A percentile compares a stretch with the other conserved stretches of the same genome.
Conservation (phyloP, 768 basidiomycete genomes). For the Cystofilobasidium capitatum region DNA sequence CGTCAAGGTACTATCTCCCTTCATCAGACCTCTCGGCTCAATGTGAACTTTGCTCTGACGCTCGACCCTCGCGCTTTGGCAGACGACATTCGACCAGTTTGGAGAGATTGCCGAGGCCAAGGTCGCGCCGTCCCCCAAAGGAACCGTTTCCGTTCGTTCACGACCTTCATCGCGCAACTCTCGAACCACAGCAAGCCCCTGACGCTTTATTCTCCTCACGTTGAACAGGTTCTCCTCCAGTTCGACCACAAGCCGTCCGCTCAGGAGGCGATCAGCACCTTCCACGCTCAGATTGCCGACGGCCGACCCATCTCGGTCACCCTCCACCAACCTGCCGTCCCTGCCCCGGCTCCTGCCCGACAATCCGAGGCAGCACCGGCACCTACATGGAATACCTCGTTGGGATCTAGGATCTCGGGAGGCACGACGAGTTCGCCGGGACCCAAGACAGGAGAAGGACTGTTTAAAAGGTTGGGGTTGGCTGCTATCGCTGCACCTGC, state of each 20-base stretch:
- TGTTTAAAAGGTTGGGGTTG: constrained; percentile 13
- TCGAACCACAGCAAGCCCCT: background rate
- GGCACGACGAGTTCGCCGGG: background rate
- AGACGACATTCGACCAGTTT: constrained; percentile 23
- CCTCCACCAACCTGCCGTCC: background rate
- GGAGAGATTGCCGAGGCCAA: constrained; percentile 5
- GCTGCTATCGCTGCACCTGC: background rate
- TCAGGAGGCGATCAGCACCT: constrained; percentile 18
- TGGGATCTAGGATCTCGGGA: background rate
- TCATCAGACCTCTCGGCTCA: background rate
- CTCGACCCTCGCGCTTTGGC: background rate
- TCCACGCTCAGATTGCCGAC: constrained; percentile 21
- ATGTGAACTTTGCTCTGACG: background rate
- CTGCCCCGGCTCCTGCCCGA: background rate
- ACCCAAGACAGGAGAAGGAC: background rate
- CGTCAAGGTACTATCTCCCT: constrained; percentile 18
- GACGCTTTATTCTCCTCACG: background rate
- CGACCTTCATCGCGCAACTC: background rate
- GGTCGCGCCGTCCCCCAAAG: background rate
- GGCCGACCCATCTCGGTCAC: constrained; percentile 21
- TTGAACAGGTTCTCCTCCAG: constrained; percentile 13
- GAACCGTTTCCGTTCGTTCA: constrained; percentile 10
- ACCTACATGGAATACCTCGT: background rate
- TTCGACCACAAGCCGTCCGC: constrained; percentile 10
- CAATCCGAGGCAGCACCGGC: background rate